These are phyloP conservation scores for Licmophora abbreviata DNA, from an alignment of 108 stramenopile genomes.

Conservation along the genomic window DNA sequence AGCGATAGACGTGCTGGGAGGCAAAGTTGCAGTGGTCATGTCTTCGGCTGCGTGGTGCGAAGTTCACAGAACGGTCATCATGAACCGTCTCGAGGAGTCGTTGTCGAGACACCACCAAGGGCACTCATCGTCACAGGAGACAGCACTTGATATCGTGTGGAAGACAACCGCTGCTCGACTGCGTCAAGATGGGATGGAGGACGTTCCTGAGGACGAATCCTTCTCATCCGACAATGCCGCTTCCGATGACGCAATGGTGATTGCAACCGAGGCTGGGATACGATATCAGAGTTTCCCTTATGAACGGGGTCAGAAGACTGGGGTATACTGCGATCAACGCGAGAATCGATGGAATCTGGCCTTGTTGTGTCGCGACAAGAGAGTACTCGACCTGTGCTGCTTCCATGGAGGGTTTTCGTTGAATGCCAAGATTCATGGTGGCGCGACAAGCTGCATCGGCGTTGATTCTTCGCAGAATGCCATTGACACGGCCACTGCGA, in stretches of 20 bases:
- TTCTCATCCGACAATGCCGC: neutral
- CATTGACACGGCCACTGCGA: constrained; percentile 53
- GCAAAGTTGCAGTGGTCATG: constrained; percentile 66
- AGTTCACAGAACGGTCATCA: constrained; percentile 57
- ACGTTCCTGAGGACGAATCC: constrained; percentile 5
- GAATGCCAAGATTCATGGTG: constrained; percentile 62
- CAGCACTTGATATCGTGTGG: constrained; percentile 56
- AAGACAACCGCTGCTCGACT: constrained; percentile 57
- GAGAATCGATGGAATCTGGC: constrained; percentile 77
- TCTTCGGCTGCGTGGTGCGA: constrained; percentile 91
- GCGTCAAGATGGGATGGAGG: constrained; percentile 64
- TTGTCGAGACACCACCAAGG: constrained; percentile 9
- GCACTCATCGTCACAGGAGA: too few species aligned
- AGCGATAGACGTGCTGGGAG: constrained; percentile 84
- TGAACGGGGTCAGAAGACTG: constrained; percentile 87
- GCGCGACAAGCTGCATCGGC: constrained; percentile 42
- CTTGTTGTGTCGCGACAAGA: constrained; percentile 41
- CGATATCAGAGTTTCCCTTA: constrained; percentile 69
- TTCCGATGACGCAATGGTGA: constrained; percentile 27
- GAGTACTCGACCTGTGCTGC: constrained; percentile 83
- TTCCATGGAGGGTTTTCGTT: constrained; percentile 86
- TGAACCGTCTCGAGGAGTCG: constrained; percentile 24
- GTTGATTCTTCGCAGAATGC: constrained; percentile 88
- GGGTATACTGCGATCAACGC: constrained; percentile 96
- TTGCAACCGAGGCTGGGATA: constrained; percentile 67